Conservation (phyloP, 2,329 filamentous ascomycete species). For the Verticillium klebahnii region DNA sequence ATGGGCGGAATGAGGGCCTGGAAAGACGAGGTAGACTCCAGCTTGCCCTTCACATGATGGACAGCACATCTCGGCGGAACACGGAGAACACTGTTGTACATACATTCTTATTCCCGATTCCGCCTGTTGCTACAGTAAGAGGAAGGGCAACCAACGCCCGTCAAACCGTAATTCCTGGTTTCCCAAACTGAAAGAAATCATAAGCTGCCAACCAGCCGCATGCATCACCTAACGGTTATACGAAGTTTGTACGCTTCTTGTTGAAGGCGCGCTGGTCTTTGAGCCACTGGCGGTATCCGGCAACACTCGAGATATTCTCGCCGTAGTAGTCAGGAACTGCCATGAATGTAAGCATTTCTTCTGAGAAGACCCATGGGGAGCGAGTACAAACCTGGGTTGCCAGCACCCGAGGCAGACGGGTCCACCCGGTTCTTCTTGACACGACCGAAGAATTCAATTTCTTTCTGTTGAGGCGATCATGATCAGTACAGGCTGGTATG, state of each 20-base stretch:
- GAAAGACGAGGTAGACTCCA: slow-evolving; percentile 62
- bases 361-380: neutral
- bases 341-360: neutral
- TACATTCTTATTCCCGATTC: slow-evolving; percentile 10
- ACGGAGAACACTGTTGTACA: slow-evolving; percentile 17
- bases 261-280: slow-evolving; percentile 98
- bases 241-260: slow-evolving; percentile 71
- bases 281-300: slow-evolving; percentile 89
- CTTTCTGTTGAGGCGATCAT: slow-evolving; percentile 55
- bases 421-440: slow-evolving; percentile 93
- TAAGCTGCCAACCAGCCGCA: neutral
- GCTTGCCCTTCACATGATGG: slow-evolving; percentile 45
- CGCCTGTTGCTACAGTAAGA: slow-evolving; percentile 7
- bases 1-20: slow-evolving; percentile 68
- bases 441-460: slow-evolving; percentile 86
- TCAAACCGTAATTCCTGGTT: neutral
- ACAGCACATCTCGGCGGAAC: slow-evolving; percentile 2
- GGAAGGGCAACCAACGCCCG: slow-evolving; percentile 1
- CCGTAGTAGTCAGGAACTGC: slow-evolving; percentile 93
- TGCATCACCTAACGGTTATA: slow-evolving; percentile 31
- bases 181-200: slow-evolving; percentile 6
- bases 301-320: slow-evolving; percentile 93
- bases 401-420: slow-evolving; percentile 79
- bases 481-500: neutral
- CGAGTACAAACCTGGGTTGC: slow-evolving; percentile 64